A percentile compares a stretch with the other conserved stretches of the same genome.
These are phyloP conservation scores for Rhodotorula mucilaginosa DNA, from an alignment of 1,284 basidiomycete species.

Conservation along the genomic window DNA sequence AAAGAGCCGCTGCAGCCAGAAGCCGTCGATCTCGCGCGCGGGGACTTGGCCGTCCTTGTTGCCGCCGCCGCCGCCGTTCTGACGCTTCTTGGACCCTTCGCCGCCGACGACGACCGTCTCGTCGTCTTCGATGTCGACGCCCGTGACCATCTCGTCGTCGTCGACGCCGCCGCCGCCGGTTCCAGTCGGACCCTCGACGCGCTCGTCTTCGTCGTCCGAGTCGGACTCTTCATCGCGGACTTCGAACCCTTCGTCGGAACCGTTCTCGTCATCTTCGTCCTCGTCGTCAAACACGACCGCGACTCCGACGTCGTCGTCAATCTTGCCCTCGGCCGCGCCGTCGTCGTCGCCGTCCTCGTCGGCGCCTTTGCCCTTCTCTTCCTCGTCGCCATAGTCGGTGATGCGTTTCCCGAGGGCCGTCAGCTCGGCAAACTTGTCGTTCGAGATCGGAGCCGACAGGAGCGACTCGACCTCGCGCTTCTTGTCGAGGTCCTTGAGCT, in stretches of 20 bases:
- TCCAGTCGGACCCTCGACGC: constrained; percentile 13
- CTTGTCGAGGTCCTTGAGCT: constrained; percentile 94
- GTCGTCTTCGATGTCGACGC: constrained; percentile 59
- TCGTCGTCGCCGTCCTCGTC: constrained; percentile 80
- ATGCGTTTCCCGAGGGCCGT: constrained; percentile 90
- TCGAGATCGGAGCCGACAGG: constrained; percentile 61
- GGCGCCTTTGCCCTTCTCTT: constrained; percentile 69
- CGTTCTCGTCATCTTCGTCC: constrained; percentile 75
- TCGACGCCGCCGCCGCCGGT: constrained; percentile 46
- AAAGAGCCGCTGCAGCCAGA: constrained; percentile 96
- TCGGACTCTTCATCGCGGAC: constrained; percentile 55
- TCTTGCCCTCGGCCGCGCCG: constrained; percentile 51
- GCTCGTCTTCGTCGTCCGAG: constrained; percentile 51
- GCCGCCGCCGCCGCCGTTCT: constrained; percentile 14
- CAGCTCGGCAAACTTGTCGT: constrained; percentile 80
- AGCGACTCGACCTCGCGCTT: constrained; percentile 90
- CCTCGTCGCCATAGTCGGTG: constrained; percentile 89
- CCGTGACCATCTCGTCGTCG: constrained; percentile 49
- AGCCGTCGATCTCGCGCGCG: constrained; percentile 89
- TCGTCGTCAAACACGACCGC: constrained; percentile 96
- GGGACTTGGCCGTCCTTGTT: constrained; percentile 64
- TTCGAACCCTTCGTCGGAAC: constrained; percentile 60
- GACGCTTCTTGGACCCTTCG: constrained; percentile 39
- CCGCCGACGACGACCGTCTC: constrained; percentile 66
- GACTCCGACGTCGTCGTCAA: constrained; percentile 79